Base-by-base conservation (phyloP, 73 alveolate species). In the Blepharisma stoltei region DNA sequence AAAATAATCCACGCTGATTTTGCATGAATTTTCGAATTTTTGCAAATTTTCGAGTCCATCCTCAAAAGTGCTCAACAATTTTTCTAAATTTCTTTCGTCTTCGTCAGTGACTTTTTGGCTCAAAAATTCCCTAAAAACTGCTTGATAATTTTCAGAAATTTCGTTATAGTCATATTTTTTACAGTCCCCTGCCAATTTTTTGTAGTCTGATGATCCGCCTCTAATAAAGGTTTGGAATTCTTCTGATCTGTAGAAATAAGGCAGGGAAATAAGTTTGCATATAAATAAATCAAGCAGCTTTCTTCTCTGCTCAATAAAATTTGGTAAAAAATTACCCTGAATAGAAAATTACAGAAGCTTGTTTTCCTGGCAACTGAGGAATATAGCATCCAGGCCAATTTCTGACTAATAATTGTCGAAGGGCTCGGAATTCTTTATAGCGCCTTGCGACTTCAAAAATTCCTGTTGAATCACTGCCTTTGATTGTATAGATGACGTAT, bases 361-460 rank as follows among this genome's bases (percentile, higher is more conserved):
- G 91, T 78, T 92, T 91, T 6, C 89, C 91, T 5, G 97, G 98
- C 49, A 96, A 78, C 23, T 98, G 97, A 6, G 99, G 99, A 54
- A 96, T 85, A 66, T 69, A 81, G 76, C 92, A 93, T 5, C 98
- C 95, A 2, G 98, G 97, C 94, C 97, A 96, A 67, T 92, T 86
- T 45, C 81, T 79, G n/a, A 65, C 55, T 53, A 96, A 67, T 27
- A 80, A 65, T 67, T 81, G 78, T 83, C 99, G 91, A 60, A 95
- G 82, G 70, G 83, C 80, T 89, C 77, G 85, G 78, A 95, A 95
- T 65, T 95, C 99, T 66, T 86, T 87, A 80, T 88, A 95, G 77
- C 99, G 82, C 65, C 98, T 83, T 76, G 32, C 41, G 21, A 47
- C 45, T 9, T 76, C 83, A 53, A 83, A 83, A 6, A 52, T 44